Percentiles rank a stretch among this genome's conserved stretches.
Evolutionary conservation across 371 early-diverging fungal species (phyloP).

Genomic region (Furculomyces boomerangus): DNA sequence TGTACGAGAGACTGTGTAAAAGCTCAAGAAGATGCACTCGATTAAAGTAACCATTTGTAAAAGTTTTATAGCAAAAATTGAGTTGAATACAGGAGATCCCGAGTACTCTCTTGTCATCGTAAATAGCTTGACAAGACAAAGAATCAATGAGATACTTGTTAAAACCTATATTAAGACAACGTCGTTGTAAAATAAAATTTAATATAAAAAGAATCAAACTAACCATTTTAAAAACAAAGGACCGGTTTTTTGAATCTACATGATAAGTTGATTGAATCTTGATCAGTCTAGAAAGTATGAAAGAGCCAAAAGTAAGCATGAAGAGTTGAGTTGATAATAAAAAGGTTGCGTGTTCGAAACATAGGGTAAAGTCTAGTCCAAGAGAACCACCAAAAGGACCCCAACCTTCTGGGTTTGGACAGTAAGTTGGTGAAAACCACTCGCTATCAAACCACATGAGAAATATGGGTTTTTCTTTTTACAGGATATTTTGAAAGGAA

Average conservation of each 20-base stretch:
- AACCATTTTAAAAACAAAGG: not conserved
- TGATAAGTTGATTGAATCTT: not conserved
- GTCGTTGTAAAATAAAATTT: not conserved
- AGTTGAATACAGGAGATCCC: not conserved
- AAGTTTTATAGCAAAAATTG: not conserved
- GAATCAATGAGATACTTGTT: not conserved
- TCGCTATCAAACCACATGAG: too few relatives aligned
- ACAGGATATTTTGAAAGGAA: too few relatives aligned
- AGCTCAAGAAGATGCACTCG: not conserved
- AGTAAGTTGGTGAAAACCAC: not conserved
- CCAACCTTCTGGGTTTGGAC: slow-evolving; percentile 17
- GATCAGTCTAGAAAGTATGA: not conserved
- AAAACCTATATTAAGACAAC: not conserved
- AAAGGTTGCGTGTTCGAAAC: slow-evolving; percentile 8
- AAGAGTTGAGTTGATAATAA: slow-evolving; percentile 14
- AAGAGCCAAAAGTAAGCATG: slow-evolving; percentile 5
- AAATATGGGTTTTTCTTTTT: too few relatives aligned
- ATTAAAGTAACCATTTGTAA: not conserved
- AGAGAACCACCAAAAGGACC: slow-evolving; percentile 18
- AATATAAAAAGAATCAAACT: not conserved
- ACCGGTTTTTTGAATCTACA: not conserved
- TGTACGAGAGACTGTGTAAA: not conserved
- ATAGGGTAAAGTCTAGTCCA: slow-evolving; percentile 15
- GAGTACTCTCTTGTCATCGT: not conserved
- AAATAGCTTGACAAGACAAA: not conserved